phyloP scores from a whole-genome alignment of 495 filamentous ascomycete species.

The Trichocladium uniseriatum region DNA sequence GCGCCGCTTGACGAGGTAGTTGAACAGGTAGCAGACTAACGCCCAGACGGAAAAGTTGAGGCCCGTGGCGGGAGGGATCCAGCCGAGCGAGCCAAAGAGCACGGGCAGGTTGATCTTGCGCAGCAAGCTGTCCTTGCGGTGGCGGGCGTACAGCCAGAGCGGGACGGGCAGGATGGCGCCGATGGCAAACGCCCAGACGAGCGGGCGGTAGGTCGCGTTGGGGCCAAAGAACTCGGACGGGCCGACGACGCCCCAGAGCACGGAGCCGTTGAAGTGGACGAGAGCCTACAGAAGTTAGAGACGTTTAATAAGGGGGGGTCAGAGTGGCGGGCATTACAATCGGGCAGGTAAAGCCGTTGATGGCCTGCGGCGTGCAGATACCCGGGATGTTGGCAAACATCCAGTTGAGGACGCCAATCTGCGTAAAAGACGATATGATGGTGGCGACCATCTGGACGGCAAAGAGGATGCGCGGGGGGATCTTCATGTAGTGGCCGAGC shows the following conservation, averaged over 20 bases:
- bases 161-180: slow-evolving; percentile 60
- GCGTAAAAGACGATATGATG: slow-evolving; percentile 65
- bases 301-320: not conserved
- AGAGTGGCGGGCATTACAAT: slow-evolving; percentile 27
- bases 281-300: slow-evolving; percentile 38
- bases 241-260: slow-evolving; percentile 83
- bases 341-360: slow-evolving; percentile 82
- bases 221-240: slow-evolving; percentile 68
- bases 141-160: slow-evolving; percentile 53
- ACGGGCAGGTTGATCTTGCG: slow-evolving; percentile 63
- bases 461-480: slow-evolving; percentile 74
- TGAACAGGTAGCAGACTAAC: slow-evolving; percentile 73
- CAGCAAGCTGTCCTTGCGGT: slow-evolving; percentile 40
- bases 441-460: slow-evolving; percentile 73
- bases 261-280: slow-evolving; percentile 82
- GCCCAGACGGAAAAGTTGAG: slow-evolving; percentile 80
- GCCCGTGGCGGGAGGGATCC: slow-evolving; percentile 80
- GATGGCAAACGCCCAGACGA: slow-evolving; percentile 70
- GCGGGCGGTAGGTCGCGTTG: slow-evolving; percentile 55
- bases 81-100: slow-evolving; percentile 61
- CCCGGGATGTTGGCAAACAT: slow-evolving; percentile 70
- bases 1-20: slow-evolving; percentile 59
- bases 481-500: slow-evolving; percentile 89
- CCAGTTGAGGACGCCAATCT: slow-evolving; percentile 80
- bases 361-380: slow-evolving; percentile 65